These are phyloP conservation scores for Chalaropsis ovoidea DNA, from an alignment of 2,329 filamentous ascomycete species.

Conservation along the genomic window DNA sequence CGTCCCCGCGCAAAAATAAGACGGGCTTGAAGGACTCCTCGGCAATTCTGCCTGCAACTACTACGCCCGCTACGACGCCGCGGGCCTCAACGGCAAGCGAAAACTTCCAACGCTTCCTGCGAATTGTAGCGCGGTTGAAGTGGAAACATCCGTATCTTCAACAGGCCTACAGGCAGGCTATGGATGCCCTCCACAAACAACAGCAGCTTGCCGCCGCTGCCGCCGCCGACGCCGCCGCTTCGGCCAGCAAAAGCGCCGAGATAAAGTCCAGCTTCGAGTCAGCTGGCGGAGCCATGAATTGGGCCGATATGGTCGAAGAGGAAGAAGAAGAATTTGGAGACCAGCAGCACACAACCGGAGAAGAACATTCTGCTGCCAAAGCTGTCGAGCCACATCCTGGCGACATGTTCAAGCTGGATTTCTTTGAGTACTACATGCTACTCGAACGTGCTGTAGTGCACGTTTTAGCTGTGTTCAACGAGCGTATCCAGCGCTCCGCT, in stretches of 20 bases:
- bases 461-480: conserved; percentile 53
- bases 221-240: not conserved
- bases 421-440: conserved; percentile 65
- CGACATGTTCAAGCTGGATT: conserved; percentile 64
- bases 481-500: conserved; percentile 38
- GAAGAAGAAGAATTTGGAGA: conserved; percentile 28
- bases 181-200: conserved; percentile 27
- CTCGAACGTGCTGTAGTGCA: conserved; percentile 61
- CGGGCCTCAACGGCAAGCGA: conserved; percentile 13
- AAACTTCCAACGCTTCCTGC: conserved; percentile 25
- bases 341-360: not conserved
- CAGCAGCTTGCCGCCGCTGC: not conserved
- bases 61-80: conserved; percentile 12
- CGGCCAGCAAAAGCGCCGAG: not conserved
- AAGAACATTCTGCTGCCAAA: not conserved
- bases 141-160: conserved; percentile 55
- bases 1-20: not conserved
- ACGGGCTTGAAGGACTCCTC: not conserved
- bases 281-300: conserved; percentile 11
- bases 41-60: conserved; percentile 9
- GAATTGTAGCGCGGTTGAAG: conserved; percentile 39
- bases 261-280: not conserved
- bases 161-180: conserved; percentile 46
- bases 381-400: conserved; percentile 42
- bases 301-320: conserved; percentile 21